Percentiles rank a stretch among this genome's conserved stretches.
Conservation (phyloP, 306 rosid genomes). For the Quercus robur region DNA sequence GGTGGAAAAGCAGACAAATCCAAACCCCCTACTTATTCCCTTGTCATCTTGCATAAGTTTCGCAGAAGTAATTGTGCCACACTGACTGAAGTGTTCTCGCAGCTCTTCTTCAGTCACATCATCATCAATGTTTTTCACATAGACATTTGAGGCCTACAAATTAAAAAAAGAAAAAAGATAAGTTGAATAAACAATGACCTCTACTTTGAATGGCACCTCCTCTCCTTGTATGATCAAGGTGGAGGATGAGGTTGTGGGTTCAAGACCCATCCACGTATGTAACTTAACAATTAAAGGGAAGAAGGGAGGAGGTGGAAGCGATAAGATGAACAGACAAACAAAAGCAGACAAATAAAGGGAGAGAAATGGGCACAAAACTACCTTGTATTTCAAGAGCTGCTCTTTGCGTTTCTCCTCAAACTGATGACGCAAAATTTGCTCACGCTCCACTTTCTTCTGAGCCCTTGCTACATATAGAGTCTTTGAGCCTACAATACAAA, state of each 20-base stretch:
- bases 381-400: constrained; percentile 64
- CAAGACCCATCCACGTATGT: too few species aligned
- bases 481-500: constrained; percentile 59
- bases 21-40: constrained; percentile 85
- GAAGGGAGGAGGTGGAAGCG: too few species aligned
- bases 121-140: constrained; percentile 87
- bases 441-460: constrained; percentile 83
- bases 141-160: constrained; percentile 72
- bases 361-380: constrained; percentile 18
- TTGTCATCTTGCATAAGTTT: constrained; percentile 75
- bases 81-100: constrained; percentile 52
- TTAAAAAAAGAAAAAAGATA: constrained; percentile 18
- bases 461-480: constrained; percentile 80
- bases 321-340: neutral
- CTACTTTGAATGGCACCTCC: too few species aligned
- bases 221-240: too few species aligned
- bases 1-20: constrained; percentile 83
- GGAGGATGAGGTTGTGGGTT: too few species aligned
- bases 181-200: constrained; percentile 1
- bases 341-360: neutral
- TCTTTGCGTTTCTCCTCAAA: constrained; percentile 82
- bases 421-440: constrained; percentile 57
- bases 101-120: constrained; percentile 65
- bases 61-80: constrained; percentile 82
- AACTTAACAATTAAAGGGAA: too few species aligned